phyloP scores from a whole-genome alignment of 495 filamentous ascomycete species.

The Penicillium chermesinum region DNA sequence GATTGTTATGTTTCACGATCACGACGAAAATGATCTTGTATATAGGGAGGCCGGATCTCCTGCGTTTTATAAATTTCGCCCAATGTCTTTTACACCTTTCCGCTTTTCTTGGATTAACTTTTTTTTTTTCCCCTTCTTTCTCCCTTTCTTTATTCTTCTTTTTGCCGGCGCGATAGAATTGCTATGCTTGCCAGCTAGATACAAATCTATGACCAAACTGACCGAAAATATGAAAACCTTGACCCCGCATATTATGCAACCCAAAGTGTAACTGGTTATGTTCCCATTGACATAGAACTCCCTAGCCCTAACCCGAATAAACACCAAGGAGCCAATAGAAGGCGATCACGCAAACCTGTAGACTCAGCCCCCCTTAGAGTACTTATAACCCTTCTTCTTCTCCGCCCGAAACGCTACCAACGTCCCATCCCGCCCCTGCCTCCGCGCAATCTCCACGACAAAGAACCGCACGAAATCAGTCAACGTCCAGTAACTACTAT shows the following conservation, averaged over 20 bases:
- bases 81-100: slow-evolving; percentile 8
- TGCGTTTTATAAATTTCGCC: slow-evolving; percentile 5
- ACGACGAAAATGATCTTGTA: too few species aligned
- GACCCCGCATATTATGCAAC: not conserved
- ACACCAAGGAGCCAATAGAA: not conserved
- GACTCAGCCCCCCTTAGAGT: slow-evolving; percentile 23
- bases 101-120: slow-evolving; percentile 1
- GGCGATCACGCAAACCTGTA: too few species aligned
- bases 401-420: slow-evolving; percentile 65
- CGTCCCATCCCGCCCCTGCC: slow-evolving; percentile 61
- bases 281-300: too few species aligned
- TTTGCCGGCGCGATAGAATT: too few species aligned
- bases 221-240: not conserved
- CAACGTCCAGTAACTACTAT: slow-evolving; percentile 87
- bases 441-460: slow-evolving; percentile 79
- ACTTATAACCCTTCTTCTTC: slow-evolving; percentile 58
- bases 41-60: slow-evolving; percentile 12
- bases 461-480: slow-evolving; percentile 81
- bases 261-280: not conserved
- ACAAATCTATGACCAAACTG: slow-evolving; percentile 13
- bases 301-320: not conserved
- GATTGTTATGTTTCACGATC: slow-evolving; percentile 3
- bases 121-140: slow-evolving; percentile 7
- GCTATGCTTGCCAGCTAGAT: too few species aligned
- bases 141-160: not conserved